Base-by-base conservation (phyloP, 2,329 filamentous ascomycete species). In the Colletotrichum lindemuthianum region DNA sequence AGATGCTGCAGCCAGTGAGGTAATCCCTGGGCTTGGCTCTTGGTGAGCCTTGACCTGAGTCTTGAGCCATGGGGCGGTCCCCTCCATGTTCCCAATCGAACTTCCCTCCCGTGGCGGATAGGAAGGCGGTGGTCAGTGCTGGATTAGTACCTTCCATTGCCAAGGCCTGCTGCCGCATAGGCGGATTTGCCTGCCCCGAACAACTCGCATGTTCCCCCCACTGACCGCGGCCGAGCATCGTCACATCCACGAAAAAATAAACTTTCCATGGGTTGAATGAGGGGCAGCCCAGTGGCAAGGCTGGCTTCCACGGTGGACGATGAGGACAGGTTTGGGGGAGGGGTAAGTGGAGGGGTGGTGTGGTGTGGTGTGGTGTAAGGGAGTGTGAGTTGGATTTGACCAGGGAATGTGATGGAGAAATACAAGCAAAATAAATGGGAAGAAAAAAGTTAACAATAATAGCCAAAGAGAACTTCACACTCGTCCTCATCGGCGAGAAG, bases 391-490 rank as follows among this genome's bases (percentile, higher is more conserved):
- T 24, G 24, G 24, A 24, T 24, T 24, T 24, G 24, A 24, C 24
- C 24, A 24, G 4, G 24, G 24, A 24, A 24, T 24, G 24, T 24
- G 24, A 24, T 5, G 24, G 24, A 24, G 24, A 24, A 24, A 3
- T 24, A 24, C 24, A 24, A 24, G 24, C 4, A 24, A 24, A 24
- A 24, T 24, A 24, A 24, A 5, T 24, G 24, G 24, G 24, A 5
- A 24, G 24, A 24, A 24, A 24, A 24, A 24, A 24, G 24, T 24
- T 24, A 24, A 24, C 24, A 4, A 24, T 24, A 24, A 24, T 24
- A 65, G 63, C 45, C 63, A 65, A 65, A 65, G 51, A 52, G 44
- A 58, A 65, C 63, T 49, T 61, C 58, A 51, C 43, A 13, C 43
- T n/a, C 9, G 9, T 24, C 24, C 24, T 24, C 24, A 24, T 55